Evolutionary conservation across 345 rosid species (phyloP), one percentile per base, ranked within the genome.

Genomic region (Rubroshorea leprosula): DNA sequence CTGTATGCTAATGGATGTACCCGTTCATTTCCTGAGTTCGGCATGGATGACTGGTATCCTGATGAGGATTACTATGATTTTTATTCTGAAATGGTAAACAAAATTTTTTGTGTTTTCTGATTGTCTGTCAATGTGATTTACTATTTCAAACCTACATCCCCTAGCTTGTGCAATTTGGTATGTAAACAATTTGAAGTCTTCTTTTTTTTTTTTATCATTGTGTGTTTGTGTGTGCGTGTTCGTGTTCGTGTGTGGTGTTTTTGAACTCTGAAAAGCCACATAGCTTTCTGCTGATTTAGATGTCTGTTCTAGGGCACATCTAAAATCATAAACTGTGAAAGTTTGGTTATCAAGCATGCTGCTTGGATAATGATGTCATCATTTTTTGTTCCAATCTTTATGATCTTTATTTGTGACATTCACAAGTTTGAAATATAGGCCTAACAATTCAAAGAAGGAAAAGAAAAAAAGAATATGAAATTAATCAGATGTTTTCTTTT

Each of bases 11-110:
- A 72, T 68, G 94, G 82, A 2, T 81, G 85, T 25, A 0, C 76
- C 58, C 76, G 80, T 13, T 61, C 77, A 3, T 50, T 62, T 47
- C 87, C 80, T 10, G 94, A 86, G 68, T 67, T 76, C 51, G 64
- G 62, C 77, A 69, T 78, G 74, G 90, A 86, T 58, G 84, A 78
- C 46, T 77, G 79, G 89, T 59, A 74, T 65, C 83, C 75, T 5
- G 87, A 79, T 5, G 87, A 81, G 21, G 87, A 83, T 58, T 67
- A 74, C 55, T 78, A 76, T 60, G 82, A 65, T 62, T 66, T 71
- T 56, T 78, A 71, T 73, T 64, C 94, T 1, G 94, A 75, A 75
- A 77, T 77, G 89, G 94, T 86, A 70, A 52, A 14, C 0, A 29
- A 58, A 49, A 64, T 10, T 6, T 44, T 6, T 13, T 44, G 2